Conservation (phyloP, 169 alveolate genomes). For the Besnoitia besnoiti region DNA sequence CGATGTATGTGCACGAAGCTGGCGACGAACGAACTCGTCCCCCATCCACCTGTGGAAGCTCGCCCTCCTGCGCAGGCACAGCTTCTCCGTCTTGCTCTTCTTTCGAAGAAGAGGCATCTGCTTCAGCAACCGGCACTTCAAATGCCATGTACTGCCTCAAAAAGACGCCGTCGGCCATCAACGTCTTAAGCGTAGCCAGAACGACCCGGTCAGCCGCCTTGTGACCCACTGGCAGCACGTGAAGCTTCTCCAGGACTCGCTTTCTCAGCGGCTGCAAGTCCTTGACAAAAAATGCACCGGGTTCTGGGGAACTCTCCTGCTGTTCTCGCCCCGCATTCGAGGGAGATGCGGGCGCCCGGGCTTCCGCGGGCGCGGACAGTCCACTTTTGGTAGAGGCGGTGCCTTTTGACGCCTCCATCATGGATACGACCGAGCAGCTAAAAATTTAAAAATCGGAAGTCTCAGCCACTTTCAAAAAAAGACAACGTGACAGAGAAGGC, state of each 20-base stretch:
- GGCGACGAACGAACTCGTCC: not conserved
- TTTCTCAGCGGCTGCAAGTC: not conserved
- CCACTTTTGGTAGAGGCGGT: too few relatives aligned
- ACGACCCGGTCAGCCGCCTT: not conserved
- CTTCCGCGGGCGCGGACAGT: too few relatives aligned
- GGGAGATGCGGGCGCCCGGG: too few relatives aligned
- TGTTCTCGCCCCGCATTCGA: too few relatives aligned
- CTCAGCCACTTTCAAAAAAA: too few relatives aligned
- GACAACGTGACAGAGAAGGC: too few relatives aligned
- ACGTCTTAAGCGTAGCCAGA: not conserved
- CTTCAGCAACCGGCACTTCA: not conserved
- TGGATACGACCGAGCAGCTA: too few relatives aligned
- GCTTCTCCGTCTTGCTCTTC: not conserved
- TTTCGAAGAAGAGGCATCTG: not conserved
- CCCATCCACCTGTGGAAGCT: not conserved
- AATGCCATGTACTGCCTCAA: conserved; percentile 7
- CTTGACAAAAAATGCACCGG: too few relatives aligned
- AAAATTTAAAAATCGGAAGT: too few relatives aligned
- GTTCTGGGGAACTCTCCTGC: too few relatives aligned
- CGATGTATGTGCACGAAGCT: conserved; percentile 51
- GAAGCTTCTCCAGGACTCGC: not conserved
- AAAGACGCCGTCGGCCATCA: conserved; percentile 10
- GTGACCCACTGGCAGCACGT: not conserved
- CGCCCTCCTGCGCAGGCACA: not conserved
- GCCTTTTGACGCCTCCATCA: too few relatives aligned